phyloP scores from a whole-genome alignment of 208 protist species.

The Crithidia bombi region DNA sequence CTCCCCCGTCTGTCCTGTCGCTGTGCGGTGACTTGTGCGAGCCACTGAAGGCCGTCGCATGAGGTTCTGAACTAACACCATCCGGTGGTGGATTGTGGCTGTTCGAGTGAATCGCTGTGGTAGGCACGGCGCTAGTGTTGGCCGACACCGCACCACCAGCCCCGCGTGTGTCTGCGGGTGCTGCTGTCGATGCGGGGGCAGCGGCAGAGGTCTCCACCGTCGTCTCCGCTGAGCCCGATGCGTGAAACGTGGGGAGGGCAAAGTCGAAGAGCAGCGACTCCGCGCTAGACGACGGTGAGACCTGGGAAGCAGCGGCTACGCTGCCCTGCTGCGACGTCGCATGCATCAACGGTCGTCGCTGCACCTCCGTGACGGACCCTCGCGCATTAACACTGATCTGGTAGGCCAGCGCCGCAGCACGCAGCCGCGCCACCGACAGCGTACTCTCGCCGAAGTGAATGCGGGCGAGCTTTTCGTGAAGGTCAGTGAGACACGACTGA shows the following conservation, averaged over 20 bases:
- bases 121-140: neutral
- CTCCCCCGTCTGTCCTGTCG: no score
- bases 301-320: neutral
- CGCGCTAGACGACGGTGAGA: no score
- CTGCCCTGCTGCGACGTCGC: slow-evolving; percentile 1
- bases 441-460: slow-evolving; percentile 20
- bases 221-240: neutral
- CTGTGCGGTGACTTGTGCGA: neutral
- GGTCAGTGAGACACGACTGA: slow-evolving; percentile 22
- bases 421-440: slow-evolving; percentile 25
- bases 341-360: neutral
- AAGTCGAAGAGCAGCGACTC: slow-evolving; percentile 23
- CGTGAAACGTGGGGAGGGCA: slow-evolving; percentile 15
- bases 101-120: slow-evolving; percentile 11
- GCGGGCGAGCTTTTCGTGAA: slow-evolving; percentile 18
- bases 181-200: neutral
- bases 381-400: slow-evolving; percentile 3
- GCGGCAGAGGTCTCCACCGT: neutral
- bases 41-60: neutral
- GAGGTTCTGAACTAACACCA: neutral
- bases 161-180: neutral
- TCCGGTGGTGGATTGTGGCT: slow-evolving; percentile 7
- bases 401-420: slow-evolving; percentile 27
- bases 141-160: neutral
- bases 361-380: neutral